Evolutionary conservation across 495 filamentous ascomycete species (phyloP), one percentile per base, ranked within the genome.

Genomic region (Penicillium arizonense): DNA sequence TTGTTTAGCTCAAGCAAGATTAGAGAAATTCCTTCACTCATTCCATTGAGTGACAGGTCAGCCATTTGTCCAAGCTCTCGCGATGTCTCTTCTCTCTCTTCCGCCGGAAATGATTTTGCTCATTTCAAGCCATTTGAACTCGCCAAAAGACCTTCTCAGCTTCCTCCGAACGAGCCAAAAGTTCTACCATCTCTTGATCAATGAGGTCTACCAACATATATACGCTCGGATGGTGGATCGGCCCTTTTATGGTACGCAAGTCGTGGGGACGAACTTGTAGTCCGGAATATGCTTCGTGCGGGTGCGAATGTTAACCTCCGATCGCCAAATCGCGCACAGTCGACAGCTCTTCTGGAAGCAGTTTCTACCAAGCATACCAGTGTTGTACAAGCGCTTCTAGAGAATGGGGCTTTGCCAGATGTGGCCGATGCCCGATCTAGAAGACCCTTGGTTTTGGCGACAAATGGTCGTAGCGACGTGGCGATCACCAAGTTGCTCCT

Each of bases 401-500:
- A 54, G 20, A 48, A 48, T 43, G 36, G 52, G 42, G 52, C 36
- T 11, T 42, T 37, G 13, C 52, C 44, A 36, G 32, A 54, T 37
- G 20, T 16, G 18, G 36, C 44, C 7, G 44, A 47, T 24, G 23
- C 47, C 18, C 26, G 23, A 8, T 54, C 52, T 8, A 35, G 26
- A 23, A 54, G 52, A 20, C 36, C 44, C 3, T 47, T 54, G 18
- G 42, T 13, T 36, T 35, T 54, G 23, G 13, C 52, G 18, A 54
- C 36, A 14, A 41, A 13, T 9, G 36, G 36, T 13, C 36, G 13
- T 18, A 54, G 44, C 36, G 36, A 54, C 5, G 12, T 36, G 7
- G 26, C 14, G 13, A 54, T 54, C 20, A 54, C 44, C 16, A 43
- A 48, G 52, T 33, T 54, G 44, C 52, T 54, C 4, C 7, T 54